Base-by-base conservation (phyloP, 176 grass and related monocot species). In the Juncus effusus region DNA sequence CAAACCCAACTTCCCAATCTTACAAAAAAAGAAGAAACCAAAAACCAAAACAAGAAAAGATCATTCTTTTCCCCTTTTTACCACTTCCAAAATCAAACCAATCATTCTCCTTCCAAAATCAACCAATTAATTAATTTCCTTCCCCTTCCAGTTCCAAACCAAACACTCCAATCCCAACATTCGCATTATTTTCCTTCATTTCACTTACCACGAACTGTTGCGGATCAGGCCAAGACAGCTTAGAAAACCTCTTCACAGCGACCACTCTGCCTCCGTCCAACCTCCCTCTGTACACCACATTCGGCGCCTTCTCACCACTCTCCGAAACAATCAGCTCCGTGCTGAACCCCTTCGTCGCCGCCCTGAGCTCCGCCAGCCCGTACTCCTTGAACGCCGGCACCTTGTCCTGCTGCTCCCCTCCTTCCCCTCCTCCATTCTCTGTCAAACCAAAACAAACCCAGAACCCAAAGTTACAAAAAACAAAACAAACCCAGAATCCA, bases 221-320 rank as follows among this genome's bases (percentile, higher is more conserved):
- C 59, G 89, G 85, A 79, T 93, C 95, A 36, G 95, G 89, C 95
- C 94, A 99, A 4, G 94, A 99, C 70, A 84, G 83, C 70, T 85
- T 87, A 40, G 94, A 99, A 81, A 99, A 93, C 54, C 94, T 76
- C 88, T 99, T 99, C 64, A 99, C 88, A 42, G 94, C 94, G 67
- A 99, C 85, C 54, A 89, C 71, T 5, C 89, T 77, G 0, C 83
- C 93, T 1, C 93, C 86, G 37, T 93, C 94, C 76, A 99, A 83
- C 3, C 86, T 78, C 5, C 83, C 94, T 38, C 83, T 83, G 94
- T 99, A 99, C 64, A 99, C 94, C 54, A 86, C 85, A 72, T 99
- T 99, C 50, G 94, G 94, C 9, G 89, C 94, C 94, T 99, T 99
- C 88, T 99, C 94, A 59, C 94, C 94, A 66, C 94, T 99, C 80